Evolutionary conservation across 345 rosid genomes (phyloP).

Genomic region (Bretschneidera sinensis): DNA sequence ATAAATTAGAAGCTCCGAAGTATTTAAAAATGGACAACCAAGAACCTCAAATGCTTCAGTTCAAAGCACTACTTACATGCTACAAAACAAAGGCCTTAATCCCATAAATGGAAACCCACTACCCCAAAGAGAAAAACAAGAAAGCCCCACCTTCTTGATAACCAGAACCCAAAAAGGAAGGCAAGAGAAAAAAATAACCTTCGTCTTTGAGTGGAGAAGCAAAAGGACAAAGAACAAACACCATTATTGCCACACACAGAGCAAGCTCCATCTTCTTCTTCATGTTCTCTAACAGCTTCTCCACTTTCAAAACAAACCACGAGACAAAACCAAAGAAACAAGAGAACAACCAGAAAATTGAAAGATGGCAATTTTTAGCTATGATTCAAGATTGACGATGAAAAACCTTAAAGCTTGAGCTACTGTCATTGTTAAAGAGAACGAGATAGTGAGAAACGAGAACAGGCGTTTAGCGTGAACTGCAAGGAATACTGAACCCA

Average conservation of each 20-base stretch:
- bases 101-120: not conserved
- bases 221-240: constrained; percentile 25
- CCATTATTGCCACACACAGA: constrained; percentile 17
- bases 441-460: constrained; percentile 16
- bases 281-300: constrained; percentile 1
- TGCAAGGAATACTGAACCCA: constrained; percentile 44
- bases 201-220: constrained; percentile 48
- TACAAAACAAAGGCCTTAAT: not conserved
- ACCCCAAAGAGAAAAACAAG: not conserved
- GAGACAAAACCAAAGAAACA: too few relatives aligned
- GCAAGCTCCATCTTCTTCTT: constrained; percentile 21
- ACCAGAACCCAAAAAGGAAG: not conserved
- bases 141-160: not conserved
- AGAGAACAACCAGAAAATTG: not conserved
- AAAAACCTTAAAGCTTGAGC: constrained; percentile 11
- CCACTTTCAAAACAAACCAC: not conserved
- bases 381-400: constrained; percentile 1
- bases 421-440: constrained; percentile 6
- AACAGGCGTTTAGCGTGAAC: constrained; percentile 87
- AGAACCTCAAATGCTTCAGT: constrained; percentile 12
- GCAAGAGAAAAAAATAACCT: constrained; percentile 30
- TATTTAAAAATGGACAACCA: not conserved
- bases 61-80: not conserved
- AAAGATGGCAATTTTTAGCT: constrained; percentile 1
- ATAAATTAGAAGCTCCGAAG: too few relatives aligned